Evolutionary conservation across 2,329 filamentous ascomycete genomes (phyloP).

Genomic region (Eutypella sp.): DNA sequence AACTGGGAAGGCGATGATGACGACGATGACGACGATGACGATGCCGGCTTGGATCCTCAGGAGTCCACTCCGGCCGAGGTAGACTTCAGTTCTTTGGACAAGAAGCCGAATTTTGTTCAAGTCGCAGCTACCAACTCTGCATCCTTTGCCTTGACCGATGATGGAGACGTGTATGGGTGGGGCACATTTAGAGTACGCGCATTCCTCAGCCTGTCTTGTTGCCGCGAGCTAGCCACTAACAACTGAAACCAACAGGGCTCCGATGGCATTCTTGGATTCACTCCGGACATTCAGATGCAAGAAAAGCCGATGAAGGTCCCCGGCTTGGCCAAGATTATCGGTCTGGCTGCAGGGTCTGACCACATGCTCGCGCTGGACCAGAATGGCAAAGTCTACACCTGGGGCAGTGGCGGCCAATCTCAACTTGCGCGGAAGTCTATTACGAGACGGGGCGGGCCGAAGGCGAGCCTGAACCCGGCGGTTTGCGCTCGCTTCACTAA

Average conservation of each 20-base stretch:
- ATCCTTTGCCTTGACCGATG: constrained; percentile 69
- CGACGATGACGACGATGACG: constrained; percentile 43
- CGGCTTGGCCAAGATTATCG: constrained; percentile 57
- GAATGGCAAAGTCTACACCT: constrained; percentile 64
- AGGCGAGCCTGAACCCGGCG: constrained; percentile 35
- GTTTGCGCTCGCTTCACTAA: constrained; percentile 35
- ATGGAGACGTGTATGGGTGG: constrained; percentile 77
- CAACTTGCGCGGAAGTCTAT: constrained; percentile 63
- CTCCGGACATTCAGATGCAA: constrained; percentile 45
- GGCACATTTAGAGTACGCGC: constrained; percentile 63
- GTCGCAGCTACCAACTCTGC: constrained; percentile 70
- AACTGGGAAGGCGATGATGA: constrained; percentile 33
- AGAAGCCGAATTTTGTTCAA: constrained; percentile 41
- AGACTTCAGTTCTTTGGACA: constrained; percentile 35
- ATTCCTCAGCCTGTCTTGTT: not conserved
- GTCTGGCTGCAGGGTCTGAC: constrained; percentile 63
- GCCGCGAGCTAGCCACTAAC: not conserved
- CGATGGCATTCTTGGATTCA: constrained; percentile 59
- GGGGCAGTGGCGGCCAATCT: constrained; percentile 76
- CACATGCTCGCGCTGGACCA: constrained; percentile 64
- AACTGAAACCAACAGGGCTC: constrained; percentile 26
- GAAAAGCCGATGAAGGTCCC: constrained; percentile 42
- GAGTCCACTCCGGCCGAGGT: constrained; percentile 60
- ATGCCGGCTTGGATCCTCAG: constrained; percentile 54
- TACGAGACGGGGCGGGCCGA: constrained; percentile 18